Evolutionary conservation across 2,329 filamentous ascomycete species (phyloP).

Genomic region (Aureobasidium sp.): DNA sequence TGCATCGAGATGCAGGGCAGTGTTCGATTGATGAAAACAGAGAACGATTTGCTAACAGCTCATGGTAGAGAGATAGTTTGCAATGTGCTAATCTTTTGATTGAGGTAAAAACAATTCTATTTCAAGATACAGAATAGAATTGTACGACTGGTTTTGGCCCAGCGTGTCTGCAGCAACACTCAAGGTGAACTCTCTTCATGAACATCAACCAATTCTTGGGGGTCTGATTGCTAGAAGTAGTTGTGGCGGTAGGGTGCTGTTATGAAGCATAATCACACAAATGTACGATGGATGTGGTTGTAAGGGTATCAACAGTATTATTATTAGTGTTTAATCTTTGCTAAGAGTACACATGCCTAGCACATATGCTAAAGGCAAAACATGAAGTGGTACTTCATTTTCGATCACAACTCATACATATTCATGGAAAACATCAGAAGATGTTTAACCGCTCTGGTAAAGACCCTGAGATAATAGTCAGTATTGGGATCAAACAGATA

Average conservation of each 20-base stretch:
- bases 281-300: too few species aligned
- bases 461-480: background rate
- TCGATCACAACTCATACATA: background rate
- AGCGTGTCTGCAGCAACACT: too few species aligned
- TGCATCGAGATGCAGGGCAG: background rate
- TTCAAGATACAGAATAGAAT: too few species aligned
- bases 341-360: conserved; percentile 1
- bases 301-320: conserved; percentile 1
- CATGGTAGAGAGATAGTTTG: too few species aligned
- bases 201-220: too few species aligned
- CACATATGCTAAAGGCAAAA: background rate
- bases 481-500: too few species aligned
- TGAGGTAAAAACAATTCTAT: too few species aligned
- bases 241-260: too few species aligned
- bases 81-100: too few species aligned
- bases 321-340: conserved; percentile 6
- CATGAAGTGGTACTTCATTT: background rate
- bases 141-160: too few species aligned
- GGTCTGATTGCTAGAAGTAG: too few species aligned
- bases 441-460: conserved; percentile 50
- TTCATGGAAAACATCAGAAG: background rate
- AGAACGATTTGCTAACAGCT: background rate
- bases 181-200: too few species aligned
- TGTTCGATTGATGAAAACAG: background rate
- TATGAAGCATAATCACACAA: background rate